Base-by-base conservation (phyloP, 768 basidiomycete genomes). In the Kwoniella dejecticola region DNA sequence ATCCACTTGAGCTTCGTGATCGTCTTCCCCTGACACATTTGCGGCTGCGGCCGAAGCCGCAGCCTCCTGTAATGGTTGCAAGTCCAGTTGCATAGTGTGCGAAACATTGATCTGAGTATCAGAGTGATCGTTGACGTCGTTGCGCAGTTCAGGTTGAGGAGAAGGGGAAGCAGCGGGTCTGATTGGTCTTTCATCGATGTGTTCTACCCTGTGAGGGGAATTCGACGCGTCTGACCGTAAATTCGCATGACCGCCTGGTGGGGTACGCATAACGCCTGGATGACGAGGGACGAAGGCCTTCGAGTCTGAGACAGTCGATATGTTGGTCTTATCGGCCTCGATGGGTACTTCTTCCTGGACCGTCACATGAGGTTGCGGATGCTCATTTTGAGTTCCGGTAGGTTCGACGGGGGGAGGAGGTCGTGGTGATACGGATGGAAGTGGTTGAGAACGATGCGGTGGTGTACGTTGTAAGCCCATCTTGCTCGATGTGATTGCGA, bases 391-490 rank as follows among this genome's bases (percentile, higher is more conserved):
- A 24, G 23, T 13, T 3, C 41, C 33, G 15, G 57, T 21, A 55
- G 17, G 42, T 17, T n/a, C n/a, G n/a, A n/a, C n/a, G n/a, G 46
- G 21, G 11, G 57, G 46, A 5, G 17, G 26, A 8, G 61, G 42
- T 24, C 19, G 24, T 13, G 48, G 45, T 8, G 42, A 33, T 33
- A 58, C 46, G 13, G 52, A 41, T 8, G 57, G 56, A 12, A 59
- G 17, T 13, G 59, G 58, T 33, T 21, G 58, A 6, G 44, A 40
- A 26, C 58, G 46, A 17, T 38, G 48, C 2, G 71, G 68, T n/a
- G 68, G 71, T 42, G 71, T 72, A 17, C 70, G 64, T 60, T 64
- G 65, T 19, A 72, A 44, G 11, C 64, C 64, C 68, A 69, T 69
- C 21, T 15, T 59, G 3, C 13, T 7, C 33, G n/a, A n/a, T n/a